Evolutionary conservation across 1,284 basidiomycete species (phyloP).

Genomic region (Tylopilus sp.): DNA sequence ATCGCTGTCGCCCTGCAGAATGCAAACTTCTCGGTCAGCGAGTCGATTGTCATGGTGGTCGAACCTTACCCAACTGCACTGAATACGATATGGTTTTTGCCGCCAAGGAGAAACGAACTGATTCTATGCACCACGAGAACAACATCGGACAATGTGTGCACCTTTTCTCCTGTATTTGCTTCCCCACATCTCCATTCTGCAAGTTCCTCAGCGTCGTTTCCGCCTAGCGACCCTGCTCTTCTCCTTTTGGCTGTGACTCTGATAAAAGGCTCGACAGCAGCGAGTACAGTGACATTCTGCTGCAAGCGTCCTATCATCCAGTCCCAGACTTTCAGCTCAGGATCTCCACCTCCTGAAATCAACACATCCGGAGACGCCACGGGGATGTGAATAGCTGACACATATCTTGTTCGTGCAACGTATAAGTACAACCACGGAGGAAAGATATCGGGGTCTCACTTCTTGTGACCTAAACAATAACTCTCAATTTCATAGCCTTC

Average conservation of each 20-base stretch:
- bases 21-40: slow-evolving; percentile 4
- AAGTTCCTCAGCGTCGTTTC: slow-evolving; percentile 46
- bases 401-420: slow-evolving; percentile 60
- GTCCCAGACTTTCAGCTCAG: slow-evolving; percentile 78
- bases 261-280: slow-evolving; percentile 67
- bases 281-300: slow-evolving; percentile 61
- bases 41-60: neutral
- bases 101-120: slow-evolving; percentile 34
- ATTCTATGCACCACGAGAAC: slow-evolving; percentile 43
- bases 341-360: slow-evolving; percentile 89
- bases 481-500: slow-evolving; percentile 82
- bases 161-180: slow-evolving; percentile 37
- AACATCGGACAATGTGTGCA: too few species aligned
- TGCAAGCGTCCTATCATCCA: slow-evolving; percentile 69
- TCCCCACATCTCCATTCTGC: slow-evolving; percentile 33
- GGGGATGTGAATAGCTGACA: slow-evolving; percentile 80
- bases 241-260: slow-evolving; percentile 54
- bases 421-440: slow-evolving; percentile 14
- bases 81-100: slow-evolving; percentile 60
- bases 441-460: slow-evolving; percentile 56
- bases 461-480: slow-evolving; percentile 83
- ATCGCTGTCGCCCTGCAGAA: slow-evolving; percentile 68
- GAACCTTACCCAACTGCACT: slow-evolving; percentile 68
- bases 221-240: slow-evolving; percentile 46
- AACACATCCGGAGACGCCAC: slow-evolving; percentile 56